Base-by-base conservation (phyloP, 768 basidiomycete species). In the Lactifluus rugatus region DNA sequence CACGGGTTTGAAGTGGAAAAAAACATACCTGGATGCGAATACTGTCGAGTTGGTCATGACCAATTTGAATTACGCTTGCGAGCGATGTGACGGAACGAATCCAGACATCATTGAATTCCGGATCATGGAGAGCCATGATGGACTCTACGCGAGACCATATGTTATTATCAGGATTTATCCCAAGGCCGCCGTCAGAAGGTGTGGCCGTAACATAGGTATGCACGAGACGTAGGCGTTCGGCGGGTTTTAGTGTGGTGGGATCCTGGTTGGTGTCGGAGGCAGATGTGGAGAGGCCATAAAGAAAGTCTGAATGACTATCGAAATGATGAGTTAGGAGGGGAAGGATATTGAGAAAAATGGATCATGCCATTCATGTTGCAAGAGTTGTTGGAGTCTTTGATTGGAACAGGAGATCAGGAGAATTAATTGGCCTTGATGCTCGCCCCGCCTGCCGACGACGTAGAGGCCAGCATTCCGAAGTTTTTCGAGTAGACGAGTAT, bases 51-150 rank as follows among this genome's bases (percentile, higher is more conserved):
- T 85, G 78, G 10, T 80, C 76, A 19, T 80, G 81, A 14, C 81
- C 82, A 48, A 85, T 77, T 31, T 82, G 77, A 32, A 78, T 78
- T 8, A 76, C 4, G 42, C 42, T 44, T 44, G 42, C 42, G 21
- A 44, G 13, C 11, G 42, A 77, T 14, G 83, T 83, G 89, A 93
- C 93, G 10, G 80, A 73, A 23, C 80, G 78, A 53, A 90, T 78
- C 93, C 93, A 94, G 0, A 72, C 65, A 9, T 85, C 78, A 69
- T 95, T 92, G 72, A 90, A 89, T 47, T 80, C 73, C 17, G 82
- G 80, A 70, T 97, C 86, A 66, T 98, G 95, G 8, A 97, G 74
- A 1, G 85, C 82, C 75, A 91, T 82, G 52, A 96, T 79, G 21
- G 83, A 82, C 64, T 90, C 84, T 8, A 96, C 79, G 50, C 88